Evolutionary conservation across 331 rosid genomes (phyloP).

Genomic region (Malus hybrid): DNA sequence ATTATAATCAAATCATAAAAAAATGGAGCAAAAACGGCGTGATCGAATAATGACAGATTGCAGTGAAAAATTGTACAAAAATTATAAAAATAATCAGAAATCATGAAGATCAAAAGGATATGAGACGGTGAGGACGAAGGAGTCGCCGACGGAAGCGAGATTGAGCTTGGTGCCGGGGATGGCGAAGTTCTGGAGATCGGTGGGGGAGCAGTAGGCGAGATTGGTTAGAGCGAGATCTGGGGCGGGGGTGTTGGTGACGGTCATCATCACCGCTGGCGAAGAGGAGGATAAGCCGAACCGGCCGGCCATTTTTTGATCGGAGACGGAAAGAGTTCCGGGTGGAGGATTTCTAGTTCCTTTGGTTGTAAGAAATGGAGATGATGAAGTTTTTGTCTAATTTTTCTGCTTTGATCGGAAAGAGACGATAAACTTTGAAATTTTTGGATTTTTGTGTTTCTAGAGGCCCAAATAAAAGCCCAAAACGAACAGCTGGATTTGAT

Average conservation of each 20-base stretch:
- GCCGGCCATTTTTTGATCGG: constrained; percentile 53
- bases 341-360: neutral
- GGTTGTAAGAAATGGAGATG: neutral
- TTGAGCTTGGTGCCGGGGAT: constrained; percentile 42
- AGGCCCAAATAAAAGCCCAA: constrained; percentile 1
- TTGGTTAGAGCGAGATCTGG: constrained; percentile 63
- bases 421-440: neutral
- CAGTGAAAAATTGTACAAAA: neutral
- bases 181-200: constrained; percentile 65
- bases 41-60: neutral
- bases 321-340: constrained; percentile 4
- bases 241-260: constrained; percentile 62
- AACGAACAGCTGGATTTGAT: no score
- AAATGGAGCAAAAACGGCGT: no score
- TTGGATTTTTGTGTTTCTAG: neutral
- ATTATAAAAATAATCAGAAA: neutral
- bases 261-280: constrained; percentile 31
- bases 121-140: constrained; percentile 65
- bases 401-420: neutral
- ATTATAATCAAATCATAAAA: neutral
- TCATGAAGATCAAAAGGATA: constrained; percentile 44
- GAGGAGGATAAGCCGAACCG: constrained; percentile 41
- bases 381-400: neutral
- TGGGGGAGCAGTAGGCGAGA: constrained; percentile 59
- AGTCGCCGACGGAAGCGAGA: constrained; percentile 61